These are phyloP conservation scores for Malus fusca DNA, from an alignment of 306 rosid species.

Conservation along the genomic window DNA sequence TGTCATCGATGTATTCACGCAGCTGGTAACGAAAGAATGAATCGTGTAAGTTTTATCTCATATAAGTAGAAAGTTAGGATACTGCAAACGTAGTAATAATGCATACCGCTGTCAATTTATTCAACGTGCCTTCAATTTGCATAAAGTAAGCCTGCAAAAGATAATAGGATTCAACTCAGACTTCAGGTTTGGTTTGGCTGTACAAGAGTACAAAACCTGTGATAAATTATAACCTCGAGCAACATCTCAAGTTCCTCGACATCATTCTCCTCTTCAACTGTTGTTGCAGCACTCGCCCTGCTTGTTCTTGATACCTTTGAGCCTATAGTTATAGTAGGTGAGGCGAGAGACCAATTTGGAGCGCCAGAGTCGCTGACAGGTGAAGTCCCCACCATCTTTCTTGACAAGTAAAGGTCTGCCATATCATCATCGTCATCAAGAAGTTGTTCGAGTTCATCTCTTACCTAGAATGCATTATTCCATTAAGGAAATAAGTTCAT, in stretches of 20 bases:
- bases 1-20: constrained; percentile 77
- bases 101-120: constrained; percentile 67
- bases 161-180: constrained; percentile 6
- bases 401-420: constrained; percentile 80
- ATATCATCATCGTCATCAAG: constrained; percentile 77
- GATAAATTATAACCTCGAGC: constrained; percentile 51
- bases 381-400: constrained; percentile 47
- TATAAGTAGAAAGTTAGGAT: neutral
- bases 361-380: constrained; percentile 33
- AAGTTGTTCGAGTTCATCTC: constrained; percentile 76
- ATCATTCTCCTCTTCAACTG: constrained; percentile 45
- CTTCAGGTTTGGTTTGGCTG: neutral
- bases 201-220: neutral
- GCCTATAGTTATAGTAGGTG: constrained; percentile 46
- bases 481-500: neutral
- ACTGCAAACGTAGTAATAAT: neutral
- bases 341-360: constrained; percentile 39
- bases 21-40: constrained; percentile 27
- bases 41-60: neutral
- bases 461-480: constrained; percentile 36
- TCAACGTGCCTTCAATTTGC: constrained; percentile 68
- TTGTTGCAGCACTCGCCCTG: constrained; percentile 38
- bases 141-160: constrained; percentile 65
- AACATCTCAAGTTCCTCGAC: constrained; percentile 85
- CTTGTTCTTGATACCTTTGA: constrained; percentile 52